Conservation (phyloP, 371 early-diverging fungal species). For the Conidiobolus incongruus region DNA sequence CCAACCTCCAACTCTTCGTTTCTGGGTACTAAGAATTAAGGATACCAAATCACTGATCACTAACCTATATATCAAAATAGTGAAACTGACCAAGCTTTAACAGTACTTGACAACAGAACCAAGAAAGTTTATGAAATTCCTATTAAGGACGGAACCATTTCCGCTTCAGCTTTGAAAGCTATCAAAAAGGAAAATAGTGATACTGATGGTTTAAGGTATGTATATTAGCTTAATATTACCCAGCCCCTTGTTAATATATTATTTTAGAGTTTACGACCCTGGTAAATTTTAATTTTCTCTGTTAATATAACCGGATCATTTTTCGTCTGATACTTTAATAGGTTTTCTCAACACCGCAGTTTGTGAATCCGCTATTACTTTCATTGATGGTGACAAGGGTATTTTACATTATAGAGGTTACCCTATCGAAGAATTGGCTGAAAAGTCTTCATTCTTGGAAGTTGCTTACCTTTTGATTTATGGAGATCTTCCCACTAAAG, state of each 20-base stretch:
- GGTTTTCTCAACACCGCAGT: constrained; percentile 32
- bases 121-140: constrained; percentile 14
- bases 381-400: constrained; percentile 38
- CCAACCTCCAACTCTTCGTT: too few species aligned
- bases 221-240: not conserved
- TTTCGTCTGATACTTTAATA: not conserved
- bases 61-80: too few species aligned
- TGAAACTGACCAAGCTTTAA: constrained; percentile 6
- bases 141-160: constrained; percentile 10
- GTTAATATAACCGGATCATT: not conserved
- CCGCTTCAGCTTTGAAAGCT: constrained; percentile 10
- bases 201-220: constrained; percentile 9
- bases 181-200: constrained; percentile 9
- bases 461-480: constrained; percentile 21
- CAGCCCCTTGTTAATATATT: not conserved
- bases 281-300: not conserved
- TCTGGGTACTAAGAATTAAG: too few species aligned
- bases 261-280: constrained; percentile 8
- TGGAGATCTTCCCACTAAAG: constrained; percentile 16
- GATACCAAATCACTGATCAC: too few species aligned
- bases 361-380: constrained; percentile 19
- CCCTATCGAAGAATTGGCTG: constrained; percentile 19
- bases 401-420: constrained; percentile 24
- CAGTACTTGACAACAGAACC: constrained; percentile 16
- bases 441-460: constrained; percentile 17